Percentiles rank a stretch among this genome's conserved stretches.
These are phyloP conservation scores for Ogataea ramenticola DNA, from an alignment of 805 yeast genomes.

Conservation along the genomic window DNA sequence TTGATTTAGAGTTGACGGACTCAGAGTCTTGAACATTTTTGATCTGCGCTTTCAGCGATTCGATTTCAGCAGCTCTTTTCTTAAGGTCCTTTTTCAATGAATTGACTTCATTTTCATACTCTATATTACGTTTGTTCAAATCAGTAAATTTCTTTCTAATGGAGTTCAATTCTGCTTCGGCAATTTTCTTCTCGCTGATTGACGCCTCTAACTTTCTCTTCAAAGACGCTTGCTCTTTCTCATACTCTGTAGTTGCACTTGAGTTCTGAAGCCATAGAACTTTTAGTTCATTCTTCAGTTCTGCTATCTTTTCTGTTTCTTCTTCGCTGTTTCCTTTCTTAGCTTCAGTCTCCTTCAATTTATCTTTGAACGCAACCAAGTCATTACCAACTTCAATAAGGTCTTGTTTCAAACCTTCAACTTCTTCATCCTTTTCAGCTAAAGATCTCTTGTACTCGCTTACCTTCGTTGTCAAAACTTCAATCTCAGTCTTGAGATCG, in stretches of 20 bases:
- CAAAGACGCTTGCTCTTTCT: conserved; percentile 18
- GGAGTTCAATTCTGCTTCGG: not conserved
- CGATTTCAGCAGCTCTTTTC: conserved; percentile 12
- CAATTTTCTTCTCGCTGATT: conserved; percentile 7
- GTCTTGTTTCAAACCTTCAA: conserved; percentile 70
- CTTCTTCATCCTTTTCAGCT: conserved; percentile 47
- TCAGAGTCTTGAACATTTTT: conserved; percentile 11
- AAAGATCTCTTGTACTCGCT: conserved; percentile 23
- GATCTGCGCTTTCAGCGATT: conserved; percentile 10
- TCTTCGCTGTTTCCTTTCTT: conserved; percentile 2
- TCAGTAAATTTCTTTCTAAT: not conserved
- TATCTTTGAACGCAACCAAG: conserved; percentile 61
- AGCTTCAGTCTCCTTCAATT: conserved; percentile 34
- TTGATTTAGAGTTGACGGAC: conserved; percentile 18
- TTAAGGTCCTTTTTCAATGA: conserved; percentile 10
- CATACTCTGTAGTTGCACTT: conserved; percentile 28
- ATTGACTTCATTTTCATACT: conserved; percentile 5
- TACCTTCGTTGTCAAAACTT: conserved; percentile 6
- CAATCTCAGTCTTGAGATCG: conserved; percentile 3
- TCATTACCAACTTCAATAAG: conserved; percentile 72
- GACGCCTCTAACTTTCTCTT: conserved; percentile 16
- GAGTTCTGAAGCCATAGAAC: conserved; percentile 29
- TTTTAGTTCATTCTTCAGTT: conserved; percentile 16
- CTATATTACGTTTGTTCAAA: not conserved
- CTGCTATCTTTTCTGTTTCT: not conserved